Base-by-base conservation (phyloP, 2,329 filamentous ascomycete genomes). In the Monosporascus sp. region DNA sequence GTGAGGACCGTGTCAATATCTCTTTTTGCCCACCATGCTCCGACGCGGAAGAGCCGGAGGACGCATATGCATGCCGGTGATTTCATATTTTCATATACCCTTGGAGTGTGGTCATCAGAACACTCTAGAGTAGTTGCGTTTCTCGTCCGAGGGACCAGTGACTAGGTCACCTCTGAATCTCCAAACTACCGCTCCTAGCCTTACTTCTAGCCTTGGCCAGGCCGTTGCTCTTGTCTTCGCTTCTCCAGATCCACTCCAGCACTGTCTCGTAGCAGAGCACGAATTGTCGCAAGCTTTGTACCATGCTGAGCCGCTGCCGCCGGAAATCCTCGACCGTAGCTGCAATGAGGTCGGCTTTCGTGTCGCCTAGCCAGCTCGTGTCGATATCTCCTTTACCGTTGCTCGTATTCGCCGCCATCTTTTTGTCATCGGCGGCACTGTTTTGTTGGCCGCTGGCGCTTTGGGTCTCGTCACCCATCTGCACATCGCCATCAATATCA, bases 181-280 rank as follows among this genome's bases (percentile, higher is more conserved):
- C 62, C 38, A 72, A 47, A 47, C 67, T 72, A 25, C 65, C 69
- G 41, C 67, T 71, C 48, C 69, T 63, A n/a, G 52, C 60, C 48
- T 69, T 64, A 38, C 58, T 60, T 24, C 60, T 58, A 6, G 52
- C 57, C 6, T 58, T 62, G 22, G 45, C 49, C 5, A 45, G 50
- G 22, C 42, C 34, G 25, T 54, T 59, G 39, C 42, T 63, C 44
- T 55, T 61, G 44, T 76, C 76, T 51, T 82, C 74, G 39, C 76
- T 62, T 57, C 79, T 71, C 61, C 71, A 73, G 27, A 94, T 71
- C 91, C 93, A 99, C 71, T 97, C 93, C 51, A 95, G 74, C 6
- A 97, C 80, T 41, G 89, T 95, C 74, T 99, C 94, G 69, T 99
- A 99, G 70, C 94, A 99, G 36, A 99, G 82, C 48, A 97, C 93